These are phyloP conservation scores for Mycena crocata DNA, from an alignment of 768 basidiomycete species.

Conservation along the genomic window DNA sequence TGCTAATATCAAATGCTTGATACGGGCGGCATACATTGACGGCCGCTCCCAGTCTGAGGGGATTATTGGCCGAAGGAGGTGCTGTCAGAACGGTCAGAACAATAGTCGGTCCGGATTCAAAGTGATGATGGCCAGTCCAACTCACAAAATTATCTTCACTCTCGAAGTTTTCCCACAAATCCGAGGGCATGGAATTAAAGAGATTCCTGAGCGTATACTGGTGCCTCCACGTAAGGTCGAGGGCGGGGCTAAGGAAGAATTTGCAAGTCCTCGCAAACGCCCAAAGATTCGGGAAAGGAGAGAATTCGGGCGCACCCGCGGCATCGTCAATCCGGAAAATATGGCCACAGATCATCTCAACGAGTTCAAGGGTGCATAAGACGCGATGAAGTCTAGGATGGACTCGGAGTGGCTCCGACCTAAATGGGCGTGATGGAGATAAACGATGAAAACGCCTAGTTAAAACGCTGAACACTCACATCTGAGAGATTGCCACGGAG, in stretches of 20 bases:
- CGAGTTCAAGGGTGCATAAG: background rate
- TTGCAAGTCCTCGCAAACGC: background rate
- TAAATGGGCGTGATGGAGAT: too few relatives aligned
- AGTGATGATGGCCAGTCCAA: background rate
- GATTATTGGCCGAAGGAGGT: background rate
- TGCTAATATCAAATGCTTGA: background rate
- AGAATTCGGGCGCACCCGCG: too few relatives aligned
- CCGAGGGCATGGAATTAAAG: constrained; percentile 2
- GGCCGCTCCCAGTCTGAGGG: background rate
- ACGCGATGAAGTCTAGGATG: too few relatives aligned
- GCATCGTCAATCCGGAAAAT: background rate
- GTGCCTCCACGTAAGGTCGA: background rate
- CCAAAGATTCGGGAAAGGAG: background rate
- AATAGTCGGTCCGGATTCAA: background rate
- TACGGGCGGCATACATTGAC: background rate
- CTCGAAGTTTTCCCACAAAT: background rate
- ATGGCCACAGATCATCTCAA: background rate
- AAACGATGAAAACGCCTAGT: too few relatives aligned
- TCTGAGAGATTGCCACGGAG: too few relatives aligned
- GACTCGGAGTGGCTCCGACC: too few relatives aligned
- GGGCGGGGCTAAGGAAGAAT: background rate
- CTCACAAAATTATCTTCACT: background rate
- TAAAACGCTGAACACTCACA: too few relatives aligned
- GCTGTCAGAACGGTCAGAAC: background rate
- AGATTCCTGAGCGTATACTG: background rate